Evolutionary conservation across 352 stramenopile species (phyloP).

Genomic region (Phytophthora kernoviae): DNA sequence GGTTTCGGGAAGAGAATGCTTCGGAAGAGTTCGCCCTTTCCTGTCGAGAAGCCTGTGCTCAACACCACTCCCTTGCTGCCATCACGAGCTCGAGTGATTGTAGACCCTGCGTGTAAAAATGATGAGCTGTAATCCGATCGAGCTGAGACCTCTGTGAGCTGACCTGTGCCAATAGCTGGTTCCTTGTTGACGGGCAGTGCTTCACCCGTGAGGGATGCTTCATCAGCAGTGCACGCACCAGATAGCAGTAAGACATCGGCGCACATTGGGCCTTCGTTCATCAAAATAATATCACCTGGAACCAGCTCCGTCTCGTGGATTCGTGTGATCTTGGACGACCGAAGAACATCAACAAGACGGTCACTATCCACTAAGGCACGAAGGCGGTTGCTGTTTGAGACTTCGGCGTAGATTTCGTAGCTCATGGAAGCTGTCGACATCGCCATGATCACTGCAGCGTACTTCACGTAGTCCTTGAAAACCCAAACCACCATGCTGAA

Average conservation of each 20-base stretch:
- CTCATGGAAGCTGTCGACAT: slow-evolving; percentile 50
- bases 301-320: slow-evolving; percentile 51
- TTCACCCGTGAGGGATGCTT: slow-evolving; percentile 57
- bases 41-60: slow-evolving; percentile 51
- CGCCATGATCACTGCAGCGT: slow-evolving; percentile 51
- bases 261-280: slow-evolving; percentile 37
- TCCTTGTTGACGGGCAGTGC: slow-evolving; percentile 42
- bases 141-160: slow-evolving; percentile 35
- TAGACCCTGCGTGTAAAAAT: slow-evolving; percentile 43
- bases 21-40: slow-evolving; percentile 49
- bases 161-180: slow-evolving; percentile 15
- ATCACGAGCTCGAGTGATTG: slow-evolving; percentile 32
- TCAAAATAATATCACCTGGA: slow-evolving; percentile 53
- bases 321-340: slow-evolving; percentile 3
- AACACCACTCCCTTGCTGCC: slow-evolving; percentile 38
- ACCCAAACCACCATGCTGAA: slow-evolving; percentile 62
- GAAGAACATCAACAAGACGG: slow-evolving; percentile 33
- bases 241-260: slow-evolving; percentile 57
- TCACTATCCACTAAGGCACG: slow-evolving; percentile 47
- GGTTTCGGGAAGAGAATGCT: slow-evolving; percentile 45
- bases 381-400: slow-evolving; percentile 50
- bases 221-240: slow-evolving; percentile 49
- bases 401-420: slow-evolving; percentile 53
- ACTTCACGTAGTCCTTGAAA: slow-evolving; percentile 47
- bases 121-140: slow-evolving; percentile 28